phyloP scores from a whole-genome alignment of 1,284 basidiomycete species.

The Trametes hirsuta region DNA sequence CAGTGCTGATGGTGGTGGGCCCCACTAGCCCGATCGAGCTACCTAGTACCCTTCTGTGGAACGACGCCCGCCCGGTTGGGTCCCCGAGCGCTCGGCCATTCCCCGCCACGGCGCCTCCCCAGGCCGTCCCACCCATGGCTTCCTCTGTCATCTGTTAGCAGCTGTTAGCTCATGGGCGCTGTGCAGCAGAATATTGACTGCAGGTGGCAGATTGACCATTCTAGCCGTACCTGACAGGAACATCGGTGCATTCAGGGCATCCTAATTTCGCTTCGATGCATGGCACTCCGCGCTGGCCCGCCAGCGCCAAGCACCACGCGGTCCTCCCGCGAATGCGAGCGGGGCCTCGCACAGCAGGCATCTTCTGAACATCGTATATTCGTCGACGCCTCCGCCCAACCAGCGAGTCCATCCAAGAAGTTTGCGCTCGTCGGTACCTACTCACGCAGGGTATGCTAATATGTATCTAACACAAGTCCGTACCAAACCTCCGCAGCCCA shows the following conservation, averaged over 20 bases:
- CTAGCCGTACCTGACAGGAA: too few relatives aligned
- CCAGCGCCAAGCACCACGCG: too few relatives aligned
- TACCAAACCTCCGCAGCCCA: not conserved
- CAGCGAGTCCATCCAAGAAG: constrained; percentile 1
- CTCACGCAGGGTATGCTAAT: constrained; percentile 3
- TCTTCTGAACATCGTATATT: not conserved
- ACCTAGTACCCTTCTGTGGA: constrained; percentile 4
- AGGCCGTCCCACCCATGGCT: not conserved
- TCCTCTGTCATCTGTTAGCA: not conserved
- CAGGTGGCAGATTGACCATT: too few relatives aligned
- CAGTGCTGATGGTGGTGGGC: constrained; percentile 15
- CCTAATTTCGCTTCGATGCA: too few relatives aligned
- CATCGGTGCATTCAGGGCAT: too few relatives aligned
- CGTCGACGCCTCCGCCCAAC: not conserved
- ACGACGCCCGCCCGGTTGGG: not conserved
- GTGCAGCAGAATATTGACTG: too few relatives aligned
- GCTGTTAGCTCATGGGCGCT: too few relatives aligned
- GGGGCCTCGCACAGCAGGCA: not conserved
- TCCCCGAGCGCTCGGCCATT: constrained; percentile 4
- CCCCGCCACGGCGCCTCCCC: not conserved
- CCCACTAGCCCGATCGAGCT: not conserved
- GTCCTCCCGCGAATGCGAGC: too few relatives aligned
- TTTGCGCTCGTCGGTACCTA: not conserved
- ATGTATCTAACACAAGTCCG: not conserved
- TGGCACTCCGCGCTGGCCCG: too few relatives aligned